Conservation (phyloP, 352 stramenopile genomes). For the Pythium rhizo-oryzae region DNA sequence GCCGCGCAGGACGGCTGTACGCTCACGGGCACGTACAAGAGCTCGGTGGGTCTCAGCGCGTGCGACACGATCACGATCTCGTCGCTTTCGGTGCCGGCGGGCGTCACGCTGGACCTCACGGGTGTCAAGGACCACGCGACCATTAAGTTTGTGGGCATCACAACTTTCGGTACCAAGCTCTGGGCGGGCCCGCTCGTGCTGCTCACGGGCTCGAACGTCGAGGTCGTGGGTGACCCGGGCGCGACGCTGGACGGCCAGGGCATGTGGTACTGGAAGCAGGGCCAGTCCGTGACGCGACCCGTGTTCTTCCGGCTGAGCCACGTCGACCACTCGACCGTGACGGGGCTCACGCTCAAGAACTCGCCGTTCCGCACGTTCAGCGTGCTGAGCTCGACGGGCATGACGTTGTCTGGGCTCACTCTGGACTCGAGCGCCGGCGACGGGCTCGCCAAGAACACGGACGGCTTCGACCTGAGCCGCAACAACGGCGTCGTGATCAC, state of each 20-base stretch:
- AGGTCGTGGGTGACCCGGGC: conserved; percentile 26
- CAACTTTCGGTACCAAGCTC: conserved; percentile 35
- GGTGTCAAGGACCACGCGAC: conserved; percentile 28
- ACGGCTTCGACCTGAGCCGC: conserved; percentile 36
- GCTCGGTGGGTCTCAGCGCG: conserved; percentile 29
- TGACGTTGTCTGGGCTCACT: conserved; percentile 32
- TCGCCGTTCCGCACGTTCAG: conserved; percentile 44
- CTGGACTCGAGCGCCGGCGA: conserved; percentile 36
- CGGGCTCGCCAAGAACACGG: conserved; percentile 38
- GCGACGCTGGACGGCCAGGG: conserved; percentile 40
- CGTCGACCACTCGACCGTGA: conserved; percentile 30
- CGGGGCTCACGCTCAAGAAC: conserved; percentile 38
- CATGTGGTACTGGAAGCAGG: conserved; percentile 43
- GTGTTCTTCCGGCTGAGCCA: conserved; percentile 41
- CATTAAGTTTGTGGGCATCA: conserved; percentile 39
- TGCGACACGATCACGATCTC: conserved; percentile 33
- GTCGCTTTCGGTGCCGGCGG: conserved; percentile 32
- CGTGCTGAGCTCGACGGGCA: conserved; percentile 29
- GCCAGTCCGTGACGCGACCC: conserved; percentile 28
- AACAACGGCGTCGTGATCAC: conserved; percentile 31
- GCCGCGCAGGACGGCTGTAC: conserved; percentile 21
- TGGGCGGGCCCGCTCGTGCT: conserved; percentile 40
- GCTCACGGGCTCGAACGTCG: conserved; percentile 33
- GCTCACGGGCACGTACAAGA: conserved; percentile 40
- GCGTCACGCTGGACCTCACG: conserved; percentile 39